These are phyloP conservation scores for Tolypocladium endophyticum DNA, from an alignment of 2,329 filamentous ascomycete genomes.

Conservation along the genomic window DNA sequence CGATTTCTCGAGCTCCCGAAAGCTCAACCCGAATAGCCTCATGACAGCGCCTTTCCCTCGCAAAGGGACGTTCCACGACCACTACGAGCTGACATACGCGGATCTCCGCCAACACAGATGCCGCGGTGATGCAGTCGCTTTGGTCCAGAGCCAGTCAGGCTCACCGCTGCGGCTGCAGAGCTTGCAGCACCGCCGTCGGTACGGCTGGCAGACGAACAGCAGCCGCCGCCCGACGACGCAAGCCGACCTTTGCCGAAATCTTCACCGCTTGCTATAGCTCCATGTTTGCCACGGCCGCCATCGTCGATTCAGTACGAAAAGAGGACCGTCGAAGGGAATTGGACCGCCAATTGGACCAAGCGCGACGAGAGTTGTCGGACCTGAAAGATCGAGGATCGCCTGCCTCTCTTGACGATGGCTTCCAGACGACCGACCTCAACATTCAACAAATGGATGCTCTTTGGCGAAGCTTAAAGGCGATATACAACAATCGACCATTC, in stretches of 20 bases:
- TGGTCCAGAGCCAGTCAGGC: slow-evolving; percentile 58
- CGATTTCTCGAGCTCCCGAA: neutral
- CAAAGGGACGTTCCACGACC: slow-evolving; percentile 2
- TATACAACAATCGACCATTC: slow-evolving; percentile 21
- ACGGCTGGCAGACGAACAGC: slow-evolving; percentile 39
- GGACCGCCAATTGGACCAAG: slow-evolving; percentile 48
- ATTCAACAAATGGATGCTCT: slow-evolving; percentile 19
- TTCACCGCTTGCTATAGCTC: slow-evolving; percentile 60
- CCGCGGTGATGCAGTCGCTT: slow-evolving; percentile 52
- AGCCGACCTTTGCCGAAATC: slow-evolving; percentile 39
- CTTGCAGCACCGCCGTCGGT: slow-evolving; percentile 43
- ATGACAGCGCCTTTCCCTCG: neutral
- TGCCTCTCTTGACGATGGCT: slow-evolving; percentile 3
- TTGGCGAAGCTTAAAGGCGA: slow-evolving; percentile 18
- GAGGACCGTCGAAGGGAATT: slow-evolving; percentile 46
- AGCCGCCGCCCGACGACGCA: slow-evolving; percentile 36
- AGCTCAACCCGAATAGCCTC: neutral
- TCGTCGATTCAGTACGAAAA: slow-evolving; percentile 51
- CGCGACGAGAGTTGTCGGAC: slow-evolving; percentile 34
- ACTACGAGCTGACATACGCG: neutral
- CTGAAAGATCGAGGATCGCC: slow-evolving; percentile 22
- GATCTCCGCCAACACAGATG: slow-evolving; percentile 11
- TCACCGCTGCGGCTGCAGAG: slow-evolving; percentile 52
- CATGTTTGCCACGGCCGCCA: slow-evolving; percentile 53
- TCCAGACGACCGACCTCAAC: slow-evolving; percentile 8